These are phyloP conservation scores for Thelonectria blattea DNA, from an alignment of 2,329 filamentous ascomycete genomes.

Conservation along the genomic window DNA sequence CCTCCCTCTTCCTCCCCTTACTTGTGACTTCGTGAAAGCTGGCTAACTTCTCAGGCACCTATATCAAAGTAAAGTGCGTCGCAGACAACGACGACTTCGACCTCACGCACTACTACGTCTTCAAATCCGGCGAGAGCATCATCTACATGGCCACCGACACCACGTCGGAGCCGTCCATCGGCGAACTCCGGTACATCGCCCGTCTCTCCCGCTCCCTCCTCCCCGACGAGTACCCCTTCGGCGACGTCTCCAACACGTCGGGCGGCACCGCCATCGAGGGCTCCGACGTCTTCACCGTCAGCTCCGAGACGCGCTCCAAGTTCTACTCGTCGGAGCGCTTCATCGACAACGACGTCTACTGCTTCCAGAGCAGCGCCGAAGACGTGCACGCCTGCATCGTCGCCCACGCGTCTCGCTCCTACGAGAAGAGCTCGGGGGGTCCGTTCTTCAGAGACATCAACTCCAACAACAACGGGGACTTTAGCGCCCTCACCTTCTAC, in stretches of 20 bases:
- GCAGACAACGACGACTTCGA: conserved; percentile 52
- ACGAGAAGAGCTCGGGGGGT: conserved; percentile 68
- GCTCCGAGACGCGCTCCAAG: conserved; percentile 69
- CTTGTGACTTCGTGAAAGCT: too few relatives aligned
- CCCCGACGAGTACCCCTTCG: conserved; percentile 60
- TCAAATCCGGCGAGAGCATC: conserved; percentile 63
- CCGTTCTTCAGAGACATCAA: conserved; percentile 72
- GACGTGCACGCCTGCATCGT: conserved; percentile 67
- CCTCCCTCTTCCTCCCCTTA: too few relatives aligned
- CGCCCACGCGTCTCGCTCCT: conserved; percentile 50
- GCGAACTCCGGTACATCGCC: conserved; percentile 69
- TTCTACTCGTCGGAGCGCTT: conserved; percentile 74
- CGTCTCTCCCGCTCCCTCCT: conserved; percentile 60
- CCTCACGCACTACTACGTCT: conserved; percentile 68
- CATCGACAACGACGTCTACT: conserved; percentile 71
- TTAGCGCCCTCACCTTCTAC: conserved; percentile 68
- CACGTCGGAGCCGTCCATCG: conserved; percentile 59
- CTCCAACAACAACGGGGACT: conserved; percentile 65
- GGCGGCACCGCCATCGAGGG: conserved; percentile 62
- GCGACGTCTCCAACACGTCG: conserved; percentile 60
- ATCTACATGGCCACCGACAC: conserved; percentile 69
- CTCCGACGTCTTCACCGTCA: conserved; percentile 63
- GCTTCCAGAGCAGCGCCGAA: conserved; percentile 56
- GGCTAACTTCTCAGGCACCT: conserved; percentile 42
- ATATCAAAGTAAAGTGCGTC: conserved; percentile 67